Evolutionary conservation across 106 monocot species (phyloP).

Genomic region (Cymbidium sinense): DNA sequence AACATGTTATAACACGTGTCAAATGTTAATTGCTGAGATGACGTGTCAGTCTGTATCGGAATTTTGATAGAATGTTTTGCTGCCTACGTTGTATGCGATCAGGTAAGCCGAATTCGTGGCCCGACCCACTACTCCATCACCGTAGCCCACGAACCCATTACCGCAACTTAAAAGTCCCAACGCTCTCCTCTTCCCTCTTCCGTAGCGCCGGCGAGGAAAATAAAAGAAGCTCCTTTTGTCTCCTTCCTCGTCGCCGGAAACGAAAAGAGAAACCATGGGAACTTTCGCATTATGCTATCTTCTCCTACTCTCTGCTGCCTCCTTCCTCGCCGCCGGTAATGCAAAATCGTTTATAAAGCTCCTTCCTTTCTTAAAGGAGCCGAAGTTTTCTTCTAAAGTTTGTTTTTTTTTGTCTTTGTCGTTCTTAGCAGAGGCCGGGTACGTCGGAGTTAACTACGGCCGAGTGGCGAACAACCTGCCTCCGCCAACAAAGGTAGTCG

Average conservation of each 20-base stretch:
- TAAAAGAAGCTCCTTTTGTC: not conserved
- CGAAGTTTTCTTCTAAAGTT: not conserved
- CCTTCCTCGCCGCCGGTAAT: slow-evolving; percentile 1
- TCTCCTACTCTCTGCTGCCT: not conserved
- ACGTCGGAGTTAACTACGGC: slow-evolving; percentile 67
- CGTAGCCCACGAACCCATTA: too few relatives aligned
- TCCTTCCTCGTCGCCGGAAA: not conserved
- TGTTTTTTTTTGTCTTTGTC: not conserved
- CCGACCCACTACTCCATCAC: too few relatives aligned
- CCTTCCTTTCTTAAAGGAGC: not conserved
- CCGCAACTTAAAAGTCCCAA: not conserved
- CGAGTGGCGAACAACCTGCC: slow-evolving; percentile 72
- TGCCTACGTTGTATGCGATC: too few relatives aligned
- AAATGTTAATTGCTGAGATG: too few relatives aligned
- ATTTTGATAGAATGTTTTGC: not conserved
- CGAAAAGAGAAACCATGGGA: not conserved
- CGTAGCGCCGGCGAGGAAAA: not conserved
- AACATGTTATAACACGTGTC: not conserved
- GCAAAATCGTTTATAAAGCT: not conserved
- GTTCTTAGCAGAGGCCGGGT: slow-evolving; percentile 15
- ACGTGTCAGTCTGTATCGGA: too few relatives aligned
- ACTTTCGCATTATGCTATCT: not conserved
- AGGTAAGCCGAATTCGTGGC: too few relatives aligned
- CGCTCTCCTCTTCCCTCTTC: not conserved
- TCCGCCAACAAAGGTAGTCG: slow-evolving; percentile 34